Conservation (phyloP, 169 alveolate species). For the Plasmodium vivax region DNA sequence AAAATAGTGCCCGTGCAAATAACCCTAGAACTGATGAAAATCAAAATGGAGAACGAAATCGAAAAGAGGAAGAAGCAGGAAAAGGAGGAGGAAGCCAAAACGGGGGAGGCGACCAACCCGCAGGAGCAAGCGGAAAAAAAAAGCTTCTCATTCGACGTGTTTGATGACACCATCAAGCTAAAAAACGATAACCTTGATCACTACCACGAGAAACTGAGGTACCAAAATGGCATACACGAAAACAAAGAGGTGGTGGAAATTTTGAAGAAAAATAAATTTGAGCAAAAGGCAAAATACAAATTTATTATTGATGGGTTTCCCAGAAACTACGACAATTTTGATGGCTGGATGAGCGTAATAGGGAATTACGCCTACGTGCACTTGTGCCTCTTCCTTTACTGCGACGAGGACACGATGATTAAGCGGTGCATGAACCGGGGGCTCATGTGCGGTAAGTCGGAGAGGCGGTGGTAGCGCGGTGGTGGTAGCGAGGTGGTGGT, state of each 20-base stretch:
- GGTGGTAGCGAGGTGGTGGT: conserved; percentile 1
- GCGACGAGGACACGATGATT: conserved; percentile 76
- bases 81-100: conserved; percentile 22
- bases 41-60: conserved; percentile 87
- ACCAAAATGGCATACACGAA: conserved; percentile 59
- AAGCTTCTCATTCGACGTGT: conserved; percentile 54
- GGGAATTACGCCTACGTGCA: conserved; percentile 76
- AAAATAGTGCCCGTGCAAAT: conserved; percentile 94
- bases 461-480: neutral
- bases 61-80: conserved; percentile 84
- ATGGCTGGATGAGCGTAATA: conserved; percentile 87
- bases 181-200: conserved; percentile 30
- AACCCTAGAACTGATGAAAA: conserved; percentile 89
- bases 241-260: conserved; percentile 40
- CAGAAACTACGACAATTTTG: conserved; percentile 91
- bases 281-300: conserved; percentile 75
- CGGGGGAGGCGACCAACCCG: neutral
- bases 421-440: conserved; percentile 80
- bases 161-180: conserved; percentile 33
- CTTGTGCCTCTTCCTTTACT: conserved; percentile 77
- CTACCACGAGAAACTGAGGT: conserved; percentile 37
- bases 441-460: conserved; percentile 71
- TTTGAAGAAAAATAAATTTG: conserved; percentile 35
- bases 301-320: conserved; percentile 98
- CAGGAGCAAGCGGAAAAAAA: neutral